These are phyloP conservation scores for Xeromyces bisporus DNA, from an alignment of 495 filamentous ascomycete species.

Conservation along the genomic window DNA sequence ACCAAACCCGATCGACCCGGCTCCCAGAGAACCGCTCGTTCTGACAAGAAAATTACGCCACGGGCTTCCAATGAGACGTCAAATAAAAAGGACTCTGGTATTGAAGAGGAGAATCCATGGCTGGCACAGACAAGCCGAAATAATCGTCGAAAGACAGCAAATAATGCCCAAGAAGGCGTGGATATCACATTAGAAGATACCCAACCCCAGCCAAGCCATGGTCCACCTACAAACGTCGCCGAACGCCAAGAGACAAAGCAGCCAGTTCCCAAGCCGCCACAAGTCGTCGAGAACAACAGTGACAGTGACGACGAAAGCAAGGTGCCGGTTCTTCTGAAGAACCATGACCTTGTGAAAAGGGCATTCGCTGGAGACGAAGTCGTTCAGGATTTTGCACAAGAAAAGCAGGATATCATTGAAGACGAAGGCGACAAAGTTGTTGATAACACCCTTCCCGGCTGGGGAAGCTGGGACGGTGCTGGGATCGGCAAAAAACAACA, in stretches of 20 bases:
- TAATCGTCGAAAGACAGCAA: slow-evolving; percentile 18
- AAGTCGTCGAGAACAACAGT: slow-evolving; percentile 15
- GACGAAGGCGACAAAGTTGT: slow-evolving; percentile 76
- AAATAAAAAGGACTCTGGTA: slow-evolving; percentile 6
- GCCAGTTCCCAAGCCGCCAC: slow-evolving; percentile 6
- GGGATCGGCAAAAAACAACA: slow-evolving; percentile 52
- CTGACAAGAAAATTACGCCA: slow-evolving; percentile 7
- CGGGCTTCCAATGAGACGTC: slow-evolving; percentile 8
- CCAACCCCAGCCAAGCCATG: slow-evolving; percentile 7
- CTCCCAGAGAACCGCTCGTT: slow-evolving; percentile 9
- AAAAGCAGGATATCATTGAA: slow-evolving; percentile 54
- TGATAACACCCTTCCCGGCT: slow-evolving; percentile 77
- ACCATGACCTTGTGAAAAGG: slow-evolving; percentile 63
- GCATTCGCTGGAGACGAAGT: slow-evolving; percentile 88
- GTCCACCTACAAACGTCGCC: slow-evolving; percentile 5
- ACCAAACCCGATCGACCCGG: slow-evolving; percentile 8
- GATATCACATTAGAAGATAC: slow-evolving; percentile 23
- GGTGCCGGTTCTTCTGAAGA: slow-evolving; percentile 49
- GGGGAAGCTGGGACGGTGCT: slow-evolving; percentile 78
- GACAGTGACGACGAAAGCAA: slow-evolving; percentile 40
- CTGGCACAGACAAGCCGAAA: slow-evolving; percentile 23
- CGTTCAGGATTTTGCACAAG: slow-evolving; percentile 60
- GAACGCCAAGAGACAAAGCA: slow-evolving; percentile 10
- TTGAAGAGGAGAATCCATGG: slow-evolving; percentile 33
- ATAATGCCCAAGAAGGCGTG: slow-evolving; percentile 19